Evolutionary conservation across 2,329 filamentous ascomycete species (phyloP).

Genomic region (Macrophomina tecta): DNA sequence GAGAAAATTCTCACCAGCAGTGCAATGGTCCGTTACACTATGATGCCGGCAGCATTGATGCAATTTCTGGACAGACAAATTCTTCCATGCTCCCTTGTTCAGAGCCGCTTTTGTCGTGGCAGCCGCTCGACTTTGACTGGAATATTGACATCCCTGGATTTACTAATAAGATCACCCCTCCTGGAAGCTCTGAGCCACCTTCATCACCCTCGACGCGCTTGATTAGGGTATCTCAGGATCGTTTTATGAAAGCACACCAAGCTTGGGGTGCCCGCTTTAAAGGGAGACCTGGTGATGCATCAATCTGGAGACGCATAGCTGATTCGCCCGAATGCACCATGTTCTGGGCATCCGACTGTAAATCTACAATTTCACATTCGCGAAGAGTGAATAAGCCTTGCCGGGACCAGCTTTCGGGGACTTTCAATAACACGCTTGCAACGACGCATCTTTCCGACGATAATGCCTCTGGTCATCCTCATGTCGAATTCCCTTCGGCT

Average conservation of each 20-base stretch:
- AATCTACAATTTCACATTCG: background rate
- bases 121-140: background rate
- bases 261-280: background rate
- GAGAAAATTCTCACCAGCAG: background rate
- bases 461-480: background rate
- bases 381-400: background rate
- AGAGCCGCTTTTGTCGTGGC: background rate
- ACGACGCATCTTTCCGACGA: background rate
- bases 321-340: background rate
- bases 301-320: background rate
- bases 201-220: background rate
- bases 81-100: background rate
- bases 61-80: background rate
- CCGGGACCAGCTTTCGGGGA: background rate
- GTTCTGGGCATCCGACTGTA: no score
- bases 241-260: background rate
- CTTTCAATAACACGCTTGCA: background rate
- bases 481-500: constrained; percentile 52
- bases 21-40: background rate
- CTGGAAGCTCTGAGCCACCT: background rate
- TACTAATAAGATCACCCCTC: background rate
- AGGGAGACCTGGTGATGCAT: background rate
- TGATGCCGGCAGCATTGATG: background rate
- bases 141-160: background rate
- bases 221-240: background rate